phyloP scores from a whole-genome alignment of 2,329 filamentous ascomycete species.

The Curvularia hawaiiensis region DNA sequence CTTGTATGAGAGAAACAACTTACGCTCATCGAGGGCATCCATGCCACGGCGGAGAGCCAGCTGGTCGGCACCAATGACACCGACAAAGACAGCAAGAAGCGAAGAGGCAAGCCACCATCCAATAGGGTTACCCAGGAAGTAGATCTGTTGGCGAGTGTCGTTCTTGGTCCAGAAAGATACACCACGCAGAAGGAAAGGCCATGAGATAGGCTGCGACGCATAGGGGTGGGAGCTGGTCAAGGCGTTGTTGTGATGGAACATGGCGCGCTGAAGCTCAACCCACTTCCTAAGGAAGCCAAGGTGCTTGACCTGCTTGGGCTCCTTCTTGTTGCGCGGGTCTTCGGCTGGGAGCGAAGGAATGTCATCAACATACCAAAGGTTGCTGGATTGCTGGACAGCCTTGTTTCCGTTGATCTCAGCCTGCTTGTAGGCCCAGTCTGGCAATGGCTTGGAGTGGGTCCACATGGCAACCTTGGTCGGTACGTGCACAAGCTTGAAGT shows the following conservation, averaged over 20 bases:
- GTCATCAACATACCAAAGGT: conserved; percentile 93
- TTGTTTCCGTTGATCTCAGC: conserved; percentile 99
- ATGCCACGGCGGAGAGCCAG: conserved; percentile 89
- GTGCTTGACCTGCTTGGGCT: conserved; percentile 77
- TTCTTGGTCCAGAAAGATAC: conserved; percentile 99
- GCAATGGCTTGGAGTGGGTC: conserved; percentile 94
- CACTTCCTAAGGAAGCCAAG: conserved; percentile 93
- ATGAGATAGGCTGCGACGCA: conserved; percentile 91
- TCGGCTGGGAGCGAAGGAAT: conserved; percentile 79
- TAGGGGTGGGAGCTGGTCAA: conserved; percentile 97
- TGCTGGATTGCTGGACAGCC: conserved; percentile 85
- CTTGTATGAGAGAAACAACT: conserved; percentile 52
- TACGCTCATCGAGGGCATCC: conserved; percentile 91
- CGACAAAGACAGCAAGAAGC: conserved; percentile 88
- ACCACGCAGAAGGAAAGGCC: conserved; percentile 95
- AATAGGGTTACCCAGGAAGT: conserved; percentile 95
- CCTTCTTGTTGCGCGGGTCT: conserved; percentile 74
- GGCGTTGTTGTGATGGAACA: conserved; percentile 99
- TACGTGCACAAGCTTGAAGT: conserved; percentile 95
- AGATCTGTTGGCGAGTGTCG: conserved; percentile 94
- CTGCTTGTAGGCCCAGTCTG: conserved; percentile 96
- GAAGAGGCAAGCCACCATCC: conserved; percentile 98
- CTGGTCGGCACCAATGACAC: conserved; percentile 91
- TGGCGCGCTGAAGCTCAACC: conserved; percentile 93
- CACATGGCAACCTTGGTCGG: conserved; percentile 98